Evolutionary conservation across 768 basidiomycete species (phyloP).

Genomic region (Termitomyces sp.): DNA sequence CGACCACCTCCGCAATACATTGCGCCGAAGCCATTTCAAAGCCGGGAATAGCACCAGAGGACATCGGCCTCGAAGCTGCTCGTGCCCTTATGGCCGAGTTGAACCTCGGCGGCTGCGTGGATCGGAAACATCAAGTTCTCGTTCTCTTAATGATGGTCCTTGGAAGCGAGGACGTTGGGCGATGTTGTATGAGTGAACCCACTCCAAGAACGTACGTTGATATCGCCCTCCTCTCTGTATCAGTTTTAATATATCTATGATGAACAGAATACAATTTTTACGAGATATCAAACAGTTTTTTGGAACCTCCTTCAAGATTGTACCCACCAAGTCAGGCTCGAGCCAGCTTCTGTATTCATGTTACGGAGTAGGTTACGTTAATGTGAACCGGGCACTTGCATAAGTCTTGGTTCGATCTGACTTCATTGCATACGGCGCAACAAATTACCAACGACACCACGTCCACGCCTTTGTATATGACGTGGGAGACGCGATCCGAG

Average conservation of each 20-base stretch:
- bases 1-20: conserved; percentile 84
- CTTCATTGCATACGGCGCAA: not conserved
- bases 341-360: conserved; percentile 79
- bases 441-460: not conserved
- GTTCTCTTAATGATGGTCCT: conserved; percentile 88
- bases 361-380: conserved; percentile 88
- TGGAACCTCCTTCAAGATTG: conserved; percentile 91
- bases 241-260: conserved; percentile 3
- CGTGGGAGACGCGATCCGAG: not conserved
- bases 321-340: conserved; percentile 46
- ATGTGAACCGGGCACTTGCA: conserved; percentile 75
- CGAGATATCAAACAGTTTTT: conserved; percentile 79
- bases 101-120: conserved; percentile 81
- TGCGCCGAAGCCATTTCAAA: conserved; percentile 82
- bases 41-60: conserved; percentile 86
- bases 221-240: not conserved
- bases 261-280: conserved; percentile 80
- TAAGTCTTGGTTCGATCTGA: not conserved
- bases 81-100: conserved; percentile 77
- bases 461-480: not conserved
- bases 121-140: conserved; percentile 81
- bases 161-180: conserved; percentile 96
- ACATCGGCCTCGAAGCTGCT: conserved; percentile 80
- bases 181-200: conserved; percentile 80
- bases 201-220: conserved; percentile 71